These are phyloP conservation scores for Ophiostoma tasmaniense DNA, from an alignment of 2,329 filamentous ascomycete species.

Conservation along the genomic window DNA sequence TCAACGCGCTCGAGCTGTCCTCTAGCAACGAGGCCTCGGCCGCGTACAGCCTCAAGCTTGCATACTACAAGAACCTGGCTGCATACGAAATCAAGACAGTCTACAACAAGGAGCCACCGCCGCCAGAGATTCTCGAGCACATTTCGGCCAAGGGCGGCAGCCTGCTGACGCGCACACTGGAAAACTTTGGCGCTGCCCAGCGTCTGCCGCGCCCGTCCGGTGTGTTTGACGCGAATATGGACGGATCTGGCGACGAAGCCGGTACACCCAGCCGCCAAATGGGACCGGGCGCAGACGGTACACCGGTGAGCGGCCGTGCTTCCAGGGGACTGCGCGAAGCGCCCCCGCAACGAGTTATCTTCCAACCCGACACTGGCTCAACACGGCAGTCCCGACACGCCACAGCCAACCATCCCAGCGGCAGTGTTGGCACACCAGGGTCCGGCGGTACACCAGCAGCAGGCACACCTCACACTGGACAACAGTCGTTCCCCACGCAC, in stretches of 20 bases:
- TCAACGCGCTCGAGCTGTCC: slow-evolving; percentile 65
- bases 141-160: slow-evolving; percentile 78
- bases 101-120: slow-evolving; percentile 72
- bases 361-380: slow-evolving; percentile 68
- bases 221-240: not conserved
- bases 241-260: not conserved
- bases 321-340: slow-evolving; percentile 66
- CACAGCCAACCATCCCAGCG: slow-evolving; percentile 34
- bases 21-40: slow-evolving; percentile 71
- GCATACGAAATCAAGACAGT: slow-evolving; percentile 77
- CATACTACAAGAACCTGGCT: slow-evolving; percentile 82
- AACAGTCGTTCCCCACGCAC: slow-evolving; percentile 19
- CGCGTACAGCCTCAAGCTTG: slow-evolving; percentile 76
- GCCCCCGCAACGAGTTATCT: slow-evolving; percentile 76
- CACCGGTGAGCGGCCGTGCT: slow-evolving; percentile 46
- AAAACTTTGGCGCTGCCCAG: slow-evolving; percentile 52
- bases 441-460: not conserved
- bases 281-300: slow-evolving; percentile 32
- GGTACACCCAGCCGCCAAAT: slow-evolving; percentile 39
- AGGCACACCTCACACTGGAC: slow-evolving; percentile 21
- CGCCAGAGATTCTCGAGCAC: slow-evolving; percentile 79
- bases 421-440: not conserved
- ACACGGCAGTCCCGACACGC: slow-evolving; percentile 55
- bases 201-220: slow-evolving; percentile 34
- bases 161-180: slow-evolving; percentile 67